A percentile compares a stretch with the other conserved stretches of the same genome.
These are phyloP conservation scores for Solanum etuberosum DNA, from an alignment of 257 asterid species.

Conservation along the genomic window DNA sequence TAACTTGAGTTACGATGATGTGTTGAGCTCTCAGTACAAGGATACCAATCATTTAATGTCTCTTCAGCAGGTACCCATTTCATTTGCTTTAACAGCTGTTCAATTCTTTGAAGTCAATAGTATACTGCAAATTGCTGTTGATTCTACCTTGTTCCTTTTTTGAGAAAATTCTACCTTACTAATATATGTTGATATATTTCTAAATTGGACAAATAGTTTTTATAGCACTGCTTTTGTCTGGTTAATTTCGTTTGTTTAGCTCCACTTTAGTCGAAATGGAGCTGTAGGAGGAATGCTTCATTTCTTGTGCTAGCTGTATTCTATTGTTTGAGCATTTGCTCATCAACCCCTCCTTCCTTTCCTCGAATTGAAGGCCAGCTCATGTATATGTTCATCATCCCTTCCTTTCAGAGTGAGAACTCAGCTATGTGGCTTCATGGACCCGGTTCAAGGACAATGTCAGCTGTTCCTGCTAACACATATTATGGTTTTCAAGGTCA, in stretches of 20 bases:
- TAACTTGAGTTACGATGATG: constrained; percentile 45
- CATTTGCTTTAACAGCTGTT: not conserved
- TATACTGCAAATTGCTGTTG: not conserved
- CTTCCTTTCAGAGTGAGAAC: constrained; percentile 48
- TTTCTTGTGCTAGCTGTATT: not conserved
- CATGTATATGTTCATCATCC: not conserved
- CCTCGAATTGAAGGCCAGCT: not conserved
- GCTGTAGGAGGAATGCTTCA: not conserved
- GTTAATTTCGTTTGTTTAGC: not conserved
- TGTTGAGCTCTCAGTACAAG: constrained; percentile 69
- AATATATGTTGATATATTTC: not conserved
- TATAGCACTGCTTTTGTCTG: not conserved
- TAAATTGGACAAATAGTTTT: not conserved
- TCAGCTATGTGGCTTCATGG: constrained; percentile 78
- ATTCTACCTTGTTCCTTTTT: not conserved
- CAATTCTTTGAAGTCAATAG: not conserved
- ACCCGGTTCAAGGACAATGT: constrained; percentile 55
- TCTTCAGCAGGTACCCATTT: constrained; percentile 58
- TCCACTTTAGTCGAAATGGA: not conserved
- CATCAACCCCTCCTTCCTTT: not conserved
- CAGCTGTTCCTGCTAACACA: constrained; percentile 57
- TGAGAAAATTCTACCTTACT: not conserved
- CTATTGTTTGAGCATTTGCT: not conserved
- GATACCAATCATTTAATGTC: constrained; percentile 50
- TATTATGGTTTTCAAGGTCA: constrained; percentile 52